Evolutionary conservation across 805 yeast species (phyloP).

Genomic region (Hemisphaericaspora nanyangensis): DNA sequence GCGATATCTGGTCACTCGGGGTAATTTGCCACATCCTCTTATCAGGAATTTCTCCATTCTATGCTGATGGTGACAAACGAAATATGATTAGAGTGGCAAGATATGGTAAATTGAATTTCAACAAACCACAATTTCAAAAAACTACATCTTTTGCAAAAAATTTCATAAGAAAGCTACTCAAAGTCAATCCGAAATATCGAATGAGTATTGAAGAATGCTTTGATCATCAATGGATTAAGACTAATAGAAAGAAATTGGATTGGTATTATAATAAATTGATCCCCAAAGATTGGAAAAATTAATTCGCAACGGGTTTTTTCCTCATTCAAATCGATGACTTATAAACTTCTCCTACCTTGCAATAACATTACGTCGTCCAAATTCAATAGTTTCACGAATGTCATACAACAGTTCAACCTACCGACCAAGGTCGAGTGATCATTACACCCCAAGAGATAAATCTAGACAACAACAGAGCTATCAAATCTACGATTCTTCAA

Average conservation of each 20-base stretch:
- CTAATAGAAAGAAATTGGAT: conserved; percentile 20
- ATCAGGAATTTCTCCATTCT: conserved; percentile 65
- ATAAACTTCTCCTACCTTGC: no score
- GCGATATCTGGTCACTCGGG: conserved; percentile 72
- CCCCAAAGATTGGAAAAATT: not conserved
- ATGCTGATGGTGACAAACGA: conserved; percentile 35
- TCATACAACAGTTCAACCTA: conserved; percentile 4
- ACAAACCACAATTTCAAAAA: conserved; percentile 37
- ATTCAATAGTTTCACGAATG: no score
- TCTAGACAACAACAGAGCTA: conserved; percentile 2
- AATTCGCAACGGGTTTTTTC: not conserved
- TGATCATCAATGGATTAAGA: conserved; percentile 46
- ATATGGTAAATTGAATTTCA: conserved; percentile 37
- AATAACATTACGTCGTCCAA: not conserved
- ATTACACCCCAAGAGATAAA: conserved; percentile 1
- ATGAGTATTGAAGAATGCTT: conserved; percentile 36
- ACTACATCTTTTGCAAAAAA: conserved; percentile 42
- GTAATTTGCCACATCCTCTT: conserved; percentile 55
- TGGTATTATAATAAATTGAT: conserved; percentile 6
- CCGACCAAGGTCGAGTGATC: conserved; percentile 5
- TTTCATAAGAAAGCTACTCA: conserved; percentile 40
- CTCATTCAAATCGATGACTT: no score
- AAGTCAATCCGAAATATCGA: conserved; percentile 35
- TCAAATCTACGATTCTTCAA: not conserved
- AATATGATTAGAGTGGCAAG: conserved; percentile 22